phyloP scores from a whole-genome alignment of 805 yeast species.

The Saturnispora sekii region DNA sequence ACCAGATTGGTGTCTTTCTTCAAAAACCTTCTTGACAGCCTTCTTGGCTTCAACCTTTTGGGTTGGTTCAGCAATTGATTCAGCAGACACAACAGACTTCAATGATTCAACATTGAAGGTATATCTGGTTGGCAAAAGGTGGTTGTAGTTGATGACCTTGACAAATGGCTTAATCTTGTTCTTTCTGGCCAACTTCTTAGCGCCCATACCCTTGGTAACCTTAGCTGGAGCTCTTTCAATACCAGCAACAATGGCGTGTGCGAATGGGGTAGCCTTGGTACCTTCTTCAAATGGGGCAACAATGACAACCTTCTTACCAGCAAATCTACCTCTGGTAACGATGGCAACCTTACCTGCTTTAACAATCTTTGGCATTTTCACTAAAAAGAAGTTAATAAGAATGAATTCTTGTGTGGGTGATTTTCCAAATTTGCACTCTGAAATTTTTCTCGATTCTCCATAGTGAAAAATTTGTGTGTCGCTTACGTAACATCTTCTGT shows the following conservation, averaged over 20 bases:
- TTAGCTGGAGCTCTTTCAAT: constrained; percentile 96
- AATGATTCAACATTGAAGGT: constrained; percentile 92
- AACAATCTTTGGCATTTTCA: constrained; percentile 93
- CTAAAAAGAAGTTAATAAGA: not conserved
- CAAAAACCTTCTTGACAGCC: constrained; percentile 97
- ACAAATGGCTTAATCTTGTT: constrained; percentile 98
- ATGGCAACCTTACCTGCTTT: constrained; percentile 99
- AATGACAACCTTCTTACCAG: constrained; percentile 99
- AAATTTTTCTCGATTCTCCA: too few species aligned
- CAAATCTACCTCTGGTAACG: constrained; percentile 99
- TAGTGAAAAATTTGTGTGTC: too few species aligned
- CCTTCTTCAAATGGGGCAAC: constrained; percentile 98
- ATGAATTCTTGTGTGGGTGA: too few species aligned
- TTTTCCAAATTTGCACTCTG: too few species aligned
- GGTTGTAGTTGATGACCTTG: constrained; percentile 99
- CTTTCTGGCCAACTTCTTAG: constrained; percentile 95
- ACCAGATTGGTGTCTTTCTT: constrained; percentile 98
- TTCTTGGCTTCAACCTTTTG: constrained; percentile 99
- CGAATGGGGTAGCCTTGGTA: constrained; percentile 96
- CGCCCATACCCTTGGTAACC: constrained; percentile 91
- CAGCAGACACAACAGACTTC: constrained; percentile 85
- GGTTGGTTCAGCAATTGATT: constrained; percentile 93
- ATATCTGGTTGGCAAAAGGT: constrained; percentile 99
- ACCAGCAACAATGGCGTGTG: constrained; percentile 99
- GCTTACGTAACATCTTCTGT: too few species aligned